Base-by-base conservation (phyloP, 2,329 filamentous ascomycete genomes). In the Sclerotiophoma versabilis region DNA sequence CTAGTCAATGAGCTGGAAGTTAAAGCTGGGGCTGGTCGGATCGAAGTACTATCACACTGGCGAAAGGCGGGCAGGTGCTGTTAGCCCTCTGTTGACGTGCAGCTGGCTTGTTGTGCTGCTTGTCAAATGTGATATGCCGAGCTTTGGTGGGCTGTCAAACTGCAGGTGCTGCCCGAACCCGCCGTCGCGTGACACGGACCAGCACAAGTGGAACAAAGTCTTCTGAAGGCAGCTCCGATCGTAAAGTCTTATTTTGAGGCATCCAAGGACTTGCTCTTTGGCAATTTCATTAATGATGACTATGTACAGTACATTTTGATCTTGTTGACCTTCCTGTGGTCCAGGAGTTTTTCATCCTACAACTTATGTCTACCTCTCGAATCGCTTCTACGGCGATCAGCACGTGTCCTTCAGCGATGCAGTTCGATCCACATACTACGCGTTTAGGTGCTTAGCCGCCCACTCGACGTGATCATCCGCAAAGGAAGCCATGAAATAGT, bases 401-500 rank as follows among this genome's bases (percentile, higher is more conserved):
- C 57, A 59, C 19, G 32, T 42, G 22, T 15, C 20, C 10, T 27
- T n/a, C 34, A 41, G 34, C n/a, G 19, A 43, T 30, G 30, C 42
- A 50, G 29, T 44, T 37, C 29, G n/a, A 26, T 36, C 32, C 15
- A 73, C 73, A 64, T 72, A 75, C 72, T 85, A 86, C 70, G 78
- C 80, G 66, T 85, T 80, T 50, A 97, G 79, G 73, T 92, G 88
- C 81, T 95, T 96, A 63, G 93, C 93, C 56, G 92, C 92, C 78
- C 96, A 92, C 68, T 91, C 88, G 64, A 98, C 84, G 77, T 99
- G 95, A 66, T 98, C 93, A 69, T 91, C 88, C 36, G 89, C 85
- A 74, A 99, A 99, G 14, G 87, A 87, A 29, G 93, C 88, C 81
- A 99, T 96, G 77, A 96, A 97, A 78, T 87, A 99, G 80, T 99